Evolutionary conservation across 1,284 basidiomycete species (phyloP), one percentile per base, ranked within the genome.

Genomic region (Stygiomarasmius scandens): DNA sequence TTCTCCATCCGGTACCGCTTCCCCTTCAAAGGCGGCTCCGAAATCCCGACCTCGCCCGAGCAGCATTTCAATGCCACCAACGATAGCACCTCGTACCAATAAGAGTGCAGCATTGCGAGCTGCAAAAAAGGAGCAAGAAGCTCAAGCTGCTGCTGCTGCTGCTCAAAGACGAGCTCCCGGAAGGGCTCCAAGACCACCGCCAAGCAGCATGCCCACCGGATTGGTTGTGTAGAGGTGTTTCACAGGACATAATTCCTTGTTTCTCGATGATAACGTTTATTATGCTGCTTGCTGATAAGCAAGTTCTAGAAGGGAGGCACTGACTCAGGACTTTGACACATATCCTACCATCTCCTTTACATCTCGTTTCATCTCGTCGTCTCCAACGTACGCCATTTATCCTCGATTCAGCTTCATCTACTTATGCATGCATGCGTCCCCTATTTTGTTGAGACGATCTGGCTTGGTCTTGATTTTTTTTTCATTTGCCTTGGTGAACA

Each of bases 71-170:
- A 71, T 73, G 51, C 76, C 76, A 2, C 89, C 89, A 1, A 75
- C 78, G 1, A 87, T 92, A 60, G 71, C 74, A 2, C 90, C 90
- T 5, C 78, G 89, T 51, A 82, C 78, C 56, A 93, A 93, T 70
- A 84, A 81, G 70, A 91, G 87, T 62, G 89, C 90, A 2, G 72
- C 85, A n/a, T 69, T 93, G 54, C 78, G 91, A 23, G 83, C 80
- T 12, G 86, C 85, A 60, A 90, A 90, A 73, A 78, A 82, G 74
- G 84, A 79, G 60, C 74, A 74, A 27, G 78, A 80, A 64, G 70
- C 72, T 24, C 68, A 70, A 16, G 75, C 72, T 10, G 75, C 77
- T 2, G 73, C 77, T 2, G 73, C 73, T 9, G 72, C 70, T 19
- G 49, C 51, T 19, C 43, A 19, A 2, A 70, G 68, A 61, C 77